These are phyloP conservation scores for Fusarium haematococcum DNA, from an alignment of 2,329 filamentous ascomycete species.

Conservation along the genomic window DNA sequence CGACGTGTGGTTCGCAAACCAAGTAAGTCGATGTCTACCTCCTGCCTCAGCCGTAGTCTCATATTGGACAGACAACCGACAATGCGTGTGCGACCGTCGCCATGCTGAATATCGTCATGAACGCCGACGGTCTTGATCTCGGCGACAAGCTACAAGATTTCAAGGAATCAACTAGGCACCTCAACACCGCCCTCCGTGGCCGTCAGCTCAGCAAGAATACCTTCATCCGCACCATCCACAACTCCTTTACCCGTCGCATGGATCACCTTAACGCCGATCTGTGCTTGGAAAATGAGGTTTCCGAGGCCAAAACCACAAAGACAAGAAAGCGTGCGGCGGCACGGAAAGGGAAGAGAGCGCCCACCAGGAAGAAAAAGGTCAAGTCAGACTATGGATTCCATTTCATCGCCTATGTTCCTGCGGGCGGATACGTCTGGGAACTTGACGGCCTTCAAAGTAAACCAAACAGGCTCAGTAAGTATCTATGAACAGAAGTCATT, in stretches of 20 bases:
- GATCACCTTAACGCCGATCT: slow-evolving; percentile 82
- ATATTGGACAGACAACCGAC: slow-evolving; percentile 70
- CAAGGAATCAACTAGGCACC: slow-evolving; percentile 75
- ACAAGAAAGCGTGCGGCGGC: slow-evolving; percentile 48
- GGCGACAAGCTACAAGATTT: slow-evolving; percentile 79
- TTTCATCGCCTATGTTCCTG: slow-evolving; percentile 89
- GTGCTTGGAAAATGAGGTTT: slow-evolving; percentile 68
- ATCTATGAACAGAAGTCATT: no score
- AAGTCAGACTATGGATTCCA: slow-evolving; percentile 78
- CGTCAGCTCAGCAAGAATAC: slow-evolving; percentile 79
- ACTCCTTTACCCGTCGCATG: slow-evolving; percentile 84
- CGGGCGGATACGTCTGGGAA: slow-evolving; percentile 82
- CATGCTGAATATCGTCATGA: slow-evolving; percentile 93
- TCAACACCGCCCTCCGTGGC: slow-evolving; percentile 80
- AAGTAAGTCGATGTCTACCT: slow-evolving; percentile 62
- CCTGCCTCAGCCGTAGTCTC: background rate
- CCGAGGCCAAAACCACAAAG: slow-evolving; percentile 49
- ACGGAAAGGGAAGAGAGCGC: slow-evolving; percentile 51
- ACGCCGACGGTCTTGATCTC: slow-evolving; percentile 74
- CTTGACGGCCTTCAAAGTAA: slow-evolving; percentile 84
- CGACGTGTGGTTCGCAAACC: slow-evolving; percentile 93
- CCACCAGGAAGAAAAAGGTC: slow-evolving; percentile 51
- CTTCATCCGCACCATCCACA: slow-evolving; percentile 85
- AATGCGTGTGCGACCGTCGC: slow-evolving; percentile 95
- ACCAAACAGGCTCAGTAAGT: slow-evolving; percentile 61